Conservation (phyloP, 2,329 filamentous ascomycete species). For the Hypoxylon rubiginosum region DNA sequence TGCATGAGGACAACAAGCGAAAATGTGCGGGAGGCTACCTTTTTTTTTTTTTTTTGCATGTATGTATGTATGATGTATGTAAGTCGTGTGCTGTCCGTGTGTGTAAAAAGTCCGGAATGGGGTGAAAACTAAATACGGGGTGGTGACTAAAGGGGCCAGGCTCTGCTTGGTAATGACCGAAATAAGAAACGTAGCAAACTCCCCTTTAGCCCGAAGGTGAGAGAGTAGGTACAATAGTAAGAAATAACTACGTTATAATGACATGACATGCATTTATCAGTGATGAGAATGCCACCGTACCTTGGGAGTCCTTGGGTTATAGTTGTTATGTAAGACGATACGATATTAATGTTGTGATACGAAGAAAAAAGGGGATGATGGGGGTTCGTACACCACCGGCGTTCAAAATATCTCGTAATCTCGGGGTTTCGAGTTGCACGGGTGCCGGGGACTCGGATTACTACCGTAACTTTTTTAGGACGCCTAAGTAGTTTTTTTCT, state of each 20-base stretch:
- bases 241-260: not conserved
- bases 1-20: constrained; percentile 2
- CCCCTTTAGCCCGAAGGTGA: constrained; percentile 5
- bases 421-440: constrained; percentile 41
- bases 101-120: not conserved
- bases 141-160: constrained; percentile 4
- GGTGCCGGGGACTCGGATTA: constrained; percentile 20
- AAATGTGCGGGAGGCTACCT: not conserved
- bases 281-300: not conserved
- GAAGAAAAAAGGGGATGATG: not conserved
- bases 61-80: not conserved
- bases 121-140: not conserved
- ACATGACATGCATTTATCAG: not conserved
- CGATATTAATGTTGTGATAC: not conserved
- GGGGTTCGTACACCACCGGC: not conserved
- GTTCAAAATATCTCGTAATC: constrained; percentile 4
- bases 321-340: not conserved
- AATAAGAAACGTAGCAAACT: not conserved
- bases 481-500: not conserved
- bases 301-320: not conserved
- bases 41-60: no score
- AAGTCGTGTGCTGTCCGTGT: no score
- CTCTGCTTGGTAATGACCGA: not conserved
- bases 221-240: not conserved
- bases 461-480: not conserved